Conservation (phyloP, 805 yeast species). For the Jamesozyma hellenica region DNA sequence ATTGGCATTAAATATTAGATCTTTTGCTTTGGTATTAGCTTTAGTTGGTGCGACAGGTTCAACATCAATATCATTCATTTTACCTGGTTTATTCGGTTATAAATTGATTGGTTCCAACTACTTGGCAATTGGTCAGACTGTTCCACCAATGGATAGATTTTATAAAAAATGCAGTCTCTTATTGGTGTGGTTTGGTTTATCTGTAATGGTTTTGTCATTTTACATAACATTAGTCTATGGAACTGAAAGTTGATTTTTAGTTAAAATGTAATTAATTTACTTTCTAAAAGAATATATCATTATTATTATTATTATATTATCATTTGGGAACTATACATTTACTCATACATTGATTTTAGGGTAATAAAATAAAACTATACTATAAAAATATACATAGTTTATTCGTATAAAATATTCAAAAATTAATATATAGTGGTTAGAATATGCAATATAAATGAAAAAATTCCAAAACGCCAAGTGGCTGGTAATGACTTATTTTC, state of each 20-base stretch:
- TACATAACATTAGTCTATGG: constrained; percentile 27
- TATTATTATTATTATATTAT: too few species aligned
- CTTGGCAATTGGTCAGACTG: constrained; percentile 22
- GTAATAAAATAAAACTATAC: too few species aligned
- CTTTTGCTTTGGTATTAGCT: constrained; percentile 74
- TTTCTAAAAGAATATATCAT: too few species aligned
- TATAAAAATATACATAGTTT: too few species aligned
- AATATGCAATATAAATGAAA: too few species aligned
- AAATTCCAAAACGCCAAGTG: too few species aligned
- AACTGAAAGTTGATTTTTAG: constrained; percentile 1
- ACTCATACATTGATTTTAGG: too few species aligned
- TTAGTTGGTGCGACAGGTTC: constrained; percentile 91
- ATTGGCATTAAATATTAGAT: constrained; percentile 55
- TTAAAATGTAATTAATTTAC: too few species aligned
- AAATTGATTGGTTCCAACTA: constrained; percentile 42
- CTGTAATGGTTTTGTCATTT: constrained; percentile 61
- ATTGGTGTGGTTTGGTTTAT: constrained; percentile 57
- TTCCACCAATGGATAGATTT: constrained; percentile 21
- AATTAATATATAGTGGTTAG: too few species aligned
- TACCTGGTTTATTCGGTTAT: constrained; percentile 83
- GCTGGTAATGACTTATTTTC: too few species aligned
- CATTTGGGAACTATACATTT: too few species aligned
- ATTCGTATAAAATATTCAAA: too few species aligned
- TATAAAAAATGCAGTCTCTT: constrained; percentile 41
- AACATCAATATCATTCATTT: constrained; percentile 78